Conservation (phyloP, 768 basidiomycete genomes). For the Leucosporidium creatinivorum region DNA sequence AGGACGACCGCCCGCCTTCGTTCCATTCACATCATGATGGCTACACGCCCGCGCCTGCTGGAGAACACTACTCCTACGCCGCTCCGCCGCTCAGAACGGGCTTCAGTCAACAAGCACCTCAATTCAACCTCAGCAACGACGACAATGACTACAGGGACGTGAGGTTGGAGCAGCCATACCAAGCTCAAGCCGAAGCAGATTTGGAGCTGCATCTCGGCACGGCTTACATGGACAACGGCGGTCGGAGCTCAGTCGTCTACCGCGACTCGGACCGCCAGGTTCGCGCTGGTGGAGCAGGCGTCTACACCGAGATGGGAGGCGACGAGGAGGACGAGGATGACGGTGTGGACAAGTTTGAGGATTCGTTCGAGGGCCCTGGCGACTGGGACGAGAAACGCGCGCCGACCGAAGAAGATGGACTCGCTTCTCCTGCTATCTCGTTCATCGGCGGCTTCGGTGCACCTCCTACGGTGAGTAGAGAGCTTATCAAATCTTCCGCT, state of each 20-base stretch:
- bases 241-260: conserved; percentile 3
- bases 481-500: too few relatives aligned
- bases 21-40: not conserved
- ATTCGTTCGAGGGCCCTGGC: conserved; percentile 18
- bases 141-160: not conserved
- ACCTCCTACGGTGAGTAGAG: conserved; percentile 17
- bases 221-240: conserved; percentile 17
- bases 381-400: conserved; percentile 4
- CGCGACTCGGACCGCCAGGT: not conserved
- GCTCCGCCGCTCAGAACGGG: not conserved
- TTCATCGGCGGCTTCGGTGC: conserved; percentile 27
- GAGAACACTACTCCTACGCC: not conserved
- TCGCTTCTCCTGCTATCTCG: conserved; percentile 5
- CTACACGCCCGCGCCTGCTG: not conserved
- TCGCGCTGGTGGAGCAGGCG: conserved; percentile 27
- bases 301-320: conserved; percentile 16
- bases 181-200: not conserved
- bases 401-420: not conserved
- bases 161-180: not conserved
- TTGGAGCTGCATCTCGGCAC: conserved; percentile 11
- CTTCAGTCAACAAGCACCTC: not conserved
- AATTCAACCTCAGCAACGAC: not conserved
- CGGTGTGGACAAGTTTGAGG: conserved; percentile 19
- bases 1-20: not conserved
- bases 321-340: conserved; percentile 20